These are phyloP conservation scores for Marasmius fiardii DNA, from an alignment of 1,284 basidiomycete genomes.

Conservation along the genomic window DNA sequence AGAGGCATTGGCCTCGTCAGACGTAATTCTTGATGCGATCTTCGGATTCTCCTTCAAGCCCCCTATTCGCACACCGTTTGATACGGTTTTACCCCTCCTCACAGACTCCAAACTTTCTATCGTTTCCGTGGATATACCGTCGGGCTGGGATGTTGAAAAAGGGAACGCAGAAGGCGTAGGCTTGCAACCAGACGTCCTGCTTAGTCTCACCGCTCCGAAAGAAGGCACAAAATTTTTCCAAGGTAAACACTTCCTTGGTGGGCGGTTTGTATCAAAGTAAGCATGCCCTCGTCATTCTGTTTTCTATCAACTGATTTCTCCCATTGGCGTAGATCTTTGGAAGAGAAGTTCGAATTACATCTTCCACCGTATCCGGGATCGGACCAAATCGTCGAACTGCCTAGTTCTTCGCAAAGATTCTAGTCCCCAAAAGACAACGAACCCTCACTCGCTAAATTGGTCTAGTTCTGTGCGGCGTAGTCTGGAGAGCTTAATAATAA, in stretches of 20 bases:
- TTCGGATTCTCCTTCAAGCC: constrained; percentile 97
- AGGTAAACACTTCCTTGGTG: constrained; percentile 89
- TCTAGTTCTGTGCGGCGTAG: too few relatives aligned
- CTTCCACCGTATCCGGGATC: constrained; percentile 73
- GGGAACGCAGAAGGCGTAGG: constrained; percentile 58
- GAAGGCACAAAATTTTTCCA: constrained; percentile 74
- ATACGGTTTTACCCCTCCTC: constrained; percentile 69
- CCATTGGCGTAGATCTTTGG: constrained; percentile 50
- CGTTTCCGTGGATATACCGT: constrained; percentile 93
- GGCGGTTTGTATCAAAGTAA: constrained; percentile 86
- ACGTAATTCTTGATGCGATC: constrained; percentile 92
- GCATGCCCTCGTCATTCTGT: constrained; percentile 21
- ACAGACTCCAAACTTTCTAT: constrained; percentile 68
- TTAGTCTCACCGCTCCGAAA: constrained; percentile 95
- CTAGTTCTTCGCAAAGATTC: constrained; percentile 11
- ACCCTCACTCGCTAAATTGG: too few relatives aligned
- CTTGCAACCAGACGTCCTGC: constrained; percentile 75
- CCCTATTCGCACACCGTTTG: constrained; percentile 87
- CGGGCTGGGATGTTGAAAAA: constrained; percentile 91
- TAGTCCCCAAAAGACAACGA: background rate
- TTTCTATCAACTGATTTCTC: background rate
- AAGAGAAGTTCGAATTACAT: constrained; percentile 72
- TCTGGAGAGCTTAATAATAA: too few relatives aligned
- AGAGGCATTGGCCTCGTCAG: constrained; percentile 56
- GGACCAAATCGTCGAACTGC: constrained; percentile 79